Base-by-base conservation (phyloP, 1,139 yeast species). In the Geotrichum cucujoidarum region DNA sequence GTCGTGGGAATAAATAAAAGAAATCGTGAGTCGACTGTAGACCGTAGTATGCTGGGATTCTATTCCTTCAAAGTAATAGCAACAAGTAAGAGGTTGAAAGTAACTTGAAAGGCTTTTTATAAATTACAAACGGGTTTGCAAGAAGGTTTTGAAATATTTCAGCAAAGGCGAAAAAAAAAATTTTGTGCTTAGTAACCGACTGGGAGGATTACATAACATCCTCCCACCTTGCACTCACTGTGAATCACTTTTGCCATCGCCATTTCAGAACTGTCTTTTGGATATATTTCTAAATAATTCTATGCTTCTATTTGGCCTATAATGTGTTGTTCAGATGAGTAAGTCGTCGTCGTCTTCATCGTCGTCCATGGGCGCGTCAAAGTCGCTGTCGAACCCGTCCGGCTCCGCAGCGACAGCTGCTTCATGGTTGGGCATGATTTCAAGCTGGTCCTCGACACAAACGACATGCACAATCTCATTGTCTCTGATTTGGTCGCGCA, bases 371-470 rank as follows among this genome's bases (percentile, higher is more conserved):
- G 37, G 42, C 5, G 29, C 37, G 31, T 21, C 27, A 16, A n/a
- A 14, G 20, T 37, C 40, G 10, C 27, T 24, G 27, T 24, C 27
- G 10, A 6, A 6, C 8, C 10, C 6, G 8, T 10, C 10, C 10
- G 27, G 27, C 27, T 24, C 27, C 27, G 10, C 6, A 11, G 4
- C 40, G 4, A 5, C 30, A 17, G 40, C 20, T 13, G 39, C 37
- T 53, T 83, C 89, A 60, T 92, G 97, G 68, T 92, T 92, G 41
- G 97, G 89, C 40, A 82, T 56, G 3, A 92, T 95, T 39, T 79
- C 83, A 50, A 92, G 72, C 14, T 94, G 92, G 44, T 53, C 50
- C 41, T 75, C 77, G 22, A 81, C 81, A 22, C 64, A 65, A 16
- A 77, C 75, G 35, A 92, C 84, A 38, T 71, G 71, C 11, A 87